Conservation (phyloP, 2,329 filamentous ascomycete species). For the Scedosporium boydii region DNA sequence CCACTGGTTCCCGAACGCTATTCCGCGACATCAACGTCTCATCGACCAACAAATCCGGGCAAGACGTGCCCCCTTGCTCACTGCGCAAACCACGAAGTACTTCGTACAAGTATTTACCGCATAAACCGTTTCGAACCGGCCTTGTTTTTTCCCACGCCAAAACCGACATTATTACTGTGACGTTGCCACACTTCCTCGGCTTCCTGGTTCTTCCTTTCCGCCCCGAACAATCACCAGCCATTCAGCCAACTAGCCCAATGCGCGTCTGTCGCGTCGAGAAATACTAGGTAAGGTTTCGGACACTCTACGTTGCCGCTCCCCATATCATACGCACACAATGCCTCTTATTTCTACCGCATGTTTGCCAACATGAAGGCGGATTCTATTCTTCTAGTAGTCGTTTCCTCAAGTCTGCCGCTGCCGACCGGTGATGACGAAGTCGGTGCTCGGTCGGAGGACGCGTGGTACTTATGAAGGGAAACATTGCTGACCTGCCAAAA, state of each 20-base stretch:
- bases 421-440: not conserved
- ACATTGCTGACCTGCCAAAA: slow-evolving; percentile 1
- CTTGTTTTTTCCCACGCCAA: not conserved
- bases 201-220: slow-evolving; percentile 8
- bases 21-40: not conserved
- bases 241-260: not conserved
- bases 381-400: not conserved
- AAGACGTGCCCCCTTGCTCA: not conserved
- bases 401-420: not conserved
- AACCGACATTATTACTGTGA: not conserved
- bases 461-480: not conserved
- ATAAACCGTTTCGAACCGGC: not conserved
- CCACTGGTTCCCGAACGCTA: not conserved
- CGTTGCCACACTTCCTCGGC: slow-evolving; percentile 3
- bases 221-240: slow-evolving; percentile 5
- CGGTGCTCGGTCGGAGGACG: not conserved
- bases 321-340: not conserved
- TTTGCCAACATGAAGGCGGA: not conserved
- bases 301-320: not conserved
- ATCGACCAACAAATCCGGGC: not conserved
- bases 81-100: too few relatives aligned
- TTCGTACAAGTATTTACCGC: not conserved
- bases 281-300: not conserved
- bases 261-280: not conserved
- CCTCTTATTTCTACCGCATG: not conserved